Conservation (phyloP, 2,329 filamentous ascomycete genomes). For the Aspergillus bombycis region DNA sequence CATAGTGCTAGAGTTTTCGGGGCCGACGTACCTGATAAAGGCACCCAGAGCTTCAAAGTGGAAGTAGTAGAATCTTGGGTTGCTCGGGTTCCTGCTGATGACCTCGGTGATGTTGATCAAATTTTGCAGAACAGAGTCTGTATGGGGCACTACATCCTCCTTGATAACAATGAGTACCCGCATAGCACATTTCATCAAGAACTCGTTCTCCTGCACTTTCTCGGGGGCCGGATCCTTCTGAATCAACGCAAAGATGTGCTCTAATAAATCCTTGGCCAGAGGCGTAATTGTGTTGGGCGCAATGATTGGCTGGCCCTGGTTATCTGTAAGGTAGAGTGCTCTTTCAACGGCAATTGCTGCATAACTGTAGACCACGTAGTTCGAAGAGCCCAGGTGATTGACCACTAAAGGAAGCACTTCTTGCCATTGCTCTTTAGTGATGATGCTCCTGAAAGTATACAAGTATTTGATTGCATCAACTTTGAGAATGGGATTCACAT, state of each 20-base stretch:
- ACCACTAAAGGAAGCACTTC: slow-evolving; percentile 87
- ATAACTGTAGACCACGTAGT: slow-evolving; percentile 98
- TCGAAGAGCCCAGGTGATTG: slow-evolving; percentile 83
- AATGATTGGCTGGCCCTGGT: slow-evolving; percentile 76
- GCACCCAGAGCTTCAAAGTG: slow-evolving; percentile 95
- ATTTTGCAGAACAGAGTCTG: slow-evolving; percentile 78
- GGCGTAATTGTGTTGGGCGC: slow-evolving; percentile 76
- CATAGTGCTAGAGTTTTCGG: not conserved
- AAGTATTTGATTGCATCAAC: slow-evolving; percentile 98
- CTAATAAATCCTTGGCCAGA: slow-evolving; percentile 80
- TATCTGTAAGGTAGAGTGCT: slow-evolving; percentile 80
- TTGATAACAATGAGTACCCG: slow-evolving; percentile 92
- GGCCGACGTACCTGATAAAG: slow-evolving; percentile 66
- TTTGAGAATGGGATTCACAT: slow-evolving; percentile 82
- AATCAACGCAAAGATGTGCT: slow-evolving; percentile 89
- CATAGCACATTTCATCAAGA: slow-evolving; percentile 98
- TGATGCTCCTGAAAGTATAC: slow-evolving; percentile 93
- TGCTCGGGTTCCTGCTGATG: slow-evolving; percentile 93
- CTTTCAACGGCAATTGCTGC: slow-evolving; percentile 96
- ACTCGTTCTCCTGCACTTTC: slow-evolving; percentile 98
- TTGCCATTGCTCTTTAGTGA: slow-evolving; percentile 90
- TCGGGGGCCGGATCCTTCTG: slow-evolving; percentile 81
- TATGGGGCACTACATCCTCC: slow-evolving; percentile 73
- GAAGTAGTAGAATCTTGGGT: slow-evolving; percentile 97
- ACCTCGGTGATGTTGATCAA: slow-evolving; percentile 87